A percentile compares a stretch with the other conserved stretches of the same genome.
Conservation (phyloP, 208 protist species). For the Kentomonas sorsogonicus region DNA sequence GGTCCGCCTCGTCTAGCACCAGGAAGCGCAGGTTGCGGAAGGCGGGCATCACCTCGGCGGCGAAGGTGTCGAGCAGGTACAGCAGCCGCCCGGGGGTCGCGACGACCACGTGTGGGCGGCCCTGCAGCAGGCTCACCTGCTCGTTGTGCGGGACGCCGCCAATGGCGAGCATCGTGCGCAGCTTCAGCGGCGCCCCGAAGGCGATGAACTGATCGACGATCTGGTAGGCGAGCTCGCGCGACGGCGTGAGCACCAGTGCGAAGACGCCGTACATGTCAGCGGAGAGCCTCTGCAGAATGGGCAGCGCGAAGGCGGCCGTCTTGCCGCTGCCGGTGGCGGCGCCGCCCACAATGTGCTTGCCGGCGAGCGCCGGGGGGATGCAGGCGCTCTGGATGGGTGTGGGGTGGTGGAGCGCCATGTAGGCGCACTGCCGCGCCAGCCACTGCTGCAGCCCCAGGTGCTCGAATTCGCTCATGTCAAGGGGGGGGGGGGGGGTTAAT, state of each 20-base stretch:
- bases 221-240: constrained; percentile 95
- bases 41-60: constrained; percentile 37
- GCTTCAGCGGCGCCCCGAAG: constrained; percentile 65
- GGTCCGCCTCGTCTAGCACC: constrained; percentile 85
- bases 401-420: constrained; percentile 73
- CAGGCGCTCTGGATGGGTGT: constrained; percentile 74
- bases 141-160: constrained; percentile 71
- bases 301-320: constrained; percentile 97
- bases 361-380: constrained; percentile 75
- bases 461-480: constrained; percentile 54
- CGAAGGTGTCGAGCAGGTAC: constrained; percentile 50
- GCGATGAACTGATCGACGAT: constrained; percentile 90
- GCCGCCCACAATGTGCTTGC: constrained; percentile 89
- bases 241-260: constrained; percentile 96
- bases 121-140: constrained; percentile 69
- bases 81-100: constrained; percentile 74
- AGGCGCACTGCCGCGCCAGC: constrained; percentile 68
- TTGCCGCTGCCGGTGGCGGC: constrained; percentile 97
- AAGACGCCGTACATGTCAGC: constrained; percentile 96
- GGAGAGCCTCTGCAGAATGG: constrained; percentile 93
- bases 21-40: constrained; percentile 73
- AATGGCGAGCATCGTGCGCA: constrained; percentile 65
- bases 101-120: constrained; percentile 75
- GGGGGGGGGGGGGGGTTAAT: not conserved
- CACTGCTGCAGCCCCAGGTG: constrained; percentile 63